A percentile compares a stretch with the other conserved stretches of the same genome.
phyloP scores from a whole-genome alignment of 345 rosid genomes.

The Eucalyptus cloeziana region DNA sequence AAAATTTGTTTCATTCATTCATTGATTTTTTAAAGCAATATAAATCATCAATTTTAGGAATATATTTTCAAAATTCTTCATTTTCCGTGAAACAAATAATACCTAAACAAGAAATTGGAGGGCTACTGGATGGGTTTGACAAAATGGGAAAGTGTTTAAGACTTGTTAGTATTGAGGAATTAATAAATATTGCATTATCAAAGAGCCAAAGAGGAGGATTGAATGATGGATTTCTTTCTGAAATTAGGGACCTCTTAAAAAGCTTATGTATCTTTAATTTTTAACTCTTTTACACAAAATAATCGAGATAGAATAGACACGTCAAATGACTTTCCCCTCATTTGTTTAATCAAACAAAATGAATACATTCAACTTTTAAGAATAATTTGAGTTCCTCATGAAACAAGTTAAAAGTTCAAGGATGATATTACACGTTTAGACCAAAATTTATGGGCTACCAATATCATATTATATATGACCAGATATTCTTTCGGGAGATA shows the following conservation, averaged over 20 bases:
- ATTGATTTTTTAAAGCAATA: neutral
- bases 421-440: too few species aligned
- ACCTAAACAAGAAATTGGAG: neutral
- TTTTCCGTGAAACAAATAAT: too few species aligned
- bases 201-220: neutral
- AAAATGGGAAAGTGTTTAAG: neutral
- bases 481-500: too few species aligned
- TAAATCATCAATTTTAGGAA: neutral
- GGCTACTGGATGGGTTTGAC: too few species aligned
- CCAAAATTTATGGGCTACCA: too few species aligned
- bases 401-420: too few species aligned
- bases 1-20: too few species aligned
- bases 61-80: too few species aligned
- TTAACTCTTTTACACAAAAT: neutral
- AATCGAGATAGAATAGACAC: neutral
- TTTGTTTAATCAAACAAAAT: neutral
- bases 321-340: neutral
- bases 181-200: too few species aligned
- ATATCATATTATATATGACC: neutral
- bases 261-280: neutral
- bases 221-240: neutral
- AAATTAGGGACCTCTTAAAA: neutral
- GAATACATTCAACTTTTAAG: neutral
- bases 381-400: too few species aligned
- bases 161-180: too few species aligned